Conservation (phyloP, 345 rosid species). For the Ricinus communis region DNA sequence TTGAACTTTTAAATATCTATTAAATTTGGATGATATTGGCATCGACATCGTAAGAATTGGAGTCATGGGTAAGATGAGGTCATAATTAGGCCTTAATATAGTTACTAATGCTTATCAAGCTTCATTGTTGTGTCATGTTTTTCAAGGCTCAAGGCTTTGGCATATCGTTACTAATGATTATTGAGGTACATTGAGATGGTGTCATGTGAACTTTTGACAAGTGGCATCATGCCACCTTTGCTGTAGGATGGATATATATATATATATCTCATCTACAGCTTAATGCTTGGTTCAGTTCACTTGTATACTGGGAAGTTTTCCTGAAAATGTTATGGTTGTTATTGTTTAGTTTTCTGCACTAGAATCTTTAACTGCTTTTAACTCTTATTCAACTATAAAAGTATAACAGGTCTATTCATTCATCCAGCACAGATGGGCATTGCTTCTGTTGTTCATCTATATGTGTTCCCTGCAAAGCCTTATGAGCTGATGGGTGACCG, state of each 20-base stretch:
- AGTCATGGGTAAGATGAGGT: background rate
- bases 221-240: background rate
- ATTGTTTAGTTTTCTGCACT: conserved; percentile 1
- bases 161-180: background rate
- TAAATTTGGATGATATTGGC: background rate
- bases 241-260: background rate
- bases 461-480: conserved; percentile 91
- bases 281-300: background rate
- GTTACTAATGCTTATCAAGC: background rate
- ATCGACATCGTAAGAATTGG: background rate
- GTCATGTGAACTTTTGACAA: background rate
- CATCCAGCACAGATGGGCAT: conserved; percentile 95
- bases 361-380: background rate
- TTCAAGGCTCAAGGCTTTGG: background rate
- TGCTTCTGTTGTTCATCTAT: conserved; percentile 92
- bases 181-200: background rate
- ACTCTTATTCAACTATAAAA: conserved; percentile 23
- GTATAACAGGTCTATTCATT: conserved; percentile 45
- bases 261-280: background rate
- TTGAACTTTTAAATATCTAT: background rate
- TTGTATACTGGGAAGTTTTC: background rate
- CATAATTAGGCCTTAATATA: background rate
- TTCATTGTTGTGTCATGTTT: background rate
- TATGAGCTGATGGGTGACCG: conserved; percentile 89
- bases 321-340: background rate